Evolutionary conservation across 78 protist species (phyloP).

Genomic region (Mantamonas sphyraenae): DNA sequence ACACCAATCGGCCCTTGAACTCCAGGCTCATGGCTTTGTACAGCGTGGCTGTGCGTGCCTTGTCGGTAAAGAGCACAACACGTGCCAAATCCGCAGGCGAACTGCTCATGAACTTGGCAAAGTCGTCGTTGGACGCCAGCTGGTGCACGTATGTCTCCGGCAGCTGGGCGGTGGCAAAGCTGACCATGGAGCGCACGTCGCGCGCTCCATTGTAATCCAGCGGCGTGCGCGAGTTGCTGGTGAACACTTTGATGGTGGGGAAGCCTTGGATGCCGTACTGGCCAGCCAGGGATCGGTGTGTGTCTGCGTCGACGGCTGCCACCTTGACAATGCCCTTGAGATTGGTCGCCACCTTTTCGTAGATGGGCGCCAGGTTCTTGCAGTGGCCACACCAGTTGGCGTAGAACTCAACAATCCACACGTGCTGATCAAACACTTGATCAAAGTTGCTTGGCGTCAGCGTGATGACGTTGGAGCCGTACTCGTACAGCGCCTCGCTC

Average conservation of each 20-base stretch:
- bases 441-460: no score
- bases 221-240: no score
- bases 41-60: neutral
- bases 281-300: neutral
- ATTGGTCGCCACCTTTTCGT: conserved; percentile 1
- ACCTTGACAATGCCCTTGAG: conserved; percentile 15
- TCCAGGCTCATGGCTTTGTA: neutral
- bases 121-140: neutral
- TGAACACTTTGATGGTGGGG: conserved; percentile 15
- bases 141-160: neutral
- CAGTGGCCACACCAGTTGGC: conserved; percentile 34
- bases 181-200: neutral
- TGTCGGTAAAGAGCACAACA: neutral
- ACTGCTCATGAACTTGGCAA: neutral
- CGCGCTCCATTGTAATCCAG: neutral
- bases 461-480: no score
- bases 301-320: conserved; percentile 21
- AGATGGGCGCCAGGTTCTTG: conserved; percentile 17
- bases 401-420: conserved; percentile 38
- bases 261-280: neutral
- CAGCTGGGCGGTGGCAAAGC: neutral
- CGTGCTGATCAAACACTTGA: neutral
- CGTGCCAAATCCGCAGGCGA: neutral
- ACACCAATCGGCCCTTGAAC: no score
- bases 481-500: no score